Evolutionary conservation across 768 basidiomycete species (phyloP).

Genomic region (Gymnopilus dilepis): DNA sequence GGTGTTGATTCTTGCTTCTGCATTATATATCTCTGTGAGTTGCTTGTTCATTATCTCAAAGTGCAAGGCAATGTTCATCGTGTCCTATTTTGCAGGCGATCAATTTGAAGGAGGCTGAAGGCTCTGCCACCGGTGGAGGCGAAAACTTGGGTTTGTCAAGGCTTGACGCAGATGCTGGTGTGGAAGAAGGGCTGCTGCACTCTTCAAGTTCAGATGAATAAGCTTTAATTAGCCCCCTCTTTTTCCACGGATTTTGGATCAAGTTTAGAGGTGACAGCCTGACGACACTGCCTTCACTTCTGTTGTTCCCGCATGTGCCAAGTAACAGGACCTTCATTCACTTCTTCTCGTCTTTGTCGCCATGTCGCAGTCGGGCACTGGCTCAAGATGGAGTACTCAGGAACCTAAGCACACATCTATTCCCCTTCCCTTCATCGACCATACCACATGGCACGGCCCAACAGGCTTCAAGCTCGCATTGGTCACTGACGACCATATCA

Average conservation of each 20-base stretch:
- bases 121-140: background rate
- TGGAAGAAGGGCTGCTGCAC: background rate
- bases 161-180: background rate
- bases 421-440: background rate
- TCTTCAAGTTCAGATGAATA: background rate
- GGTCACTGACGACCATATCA: background rate
- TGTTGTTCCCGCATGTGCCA: too few species aligned
- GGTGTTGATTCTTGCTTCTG: conserved; percentile 63
- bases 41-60: background rate
- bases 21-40: conserved; percentile 68
- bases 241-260: too few species aligned
- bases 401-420: background rate
- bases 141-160: background rate
- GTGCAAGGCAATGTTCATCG: background rate
- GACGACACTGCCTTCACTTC: too few species aligned
- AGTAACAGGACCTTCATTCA: too few species aligned
- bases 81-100: background rate
- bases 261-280: too few species aligned
- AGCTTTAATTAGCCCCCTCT: too few species aligned
- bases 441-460: too few species aligned
- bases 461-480: background rate
- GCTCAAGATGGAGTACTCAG: too few species aligned
- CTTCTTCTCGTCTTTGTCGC: too few species aligned
- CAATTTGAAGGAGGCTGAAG: background rate
- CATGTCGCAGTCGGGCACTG: too few species aligned